These are phyloP conservation scores for Hordeum pubiflorum DNA, from an alignment of 202 grass and related monocot genomes.

Conservation along the genomic window DNA sequence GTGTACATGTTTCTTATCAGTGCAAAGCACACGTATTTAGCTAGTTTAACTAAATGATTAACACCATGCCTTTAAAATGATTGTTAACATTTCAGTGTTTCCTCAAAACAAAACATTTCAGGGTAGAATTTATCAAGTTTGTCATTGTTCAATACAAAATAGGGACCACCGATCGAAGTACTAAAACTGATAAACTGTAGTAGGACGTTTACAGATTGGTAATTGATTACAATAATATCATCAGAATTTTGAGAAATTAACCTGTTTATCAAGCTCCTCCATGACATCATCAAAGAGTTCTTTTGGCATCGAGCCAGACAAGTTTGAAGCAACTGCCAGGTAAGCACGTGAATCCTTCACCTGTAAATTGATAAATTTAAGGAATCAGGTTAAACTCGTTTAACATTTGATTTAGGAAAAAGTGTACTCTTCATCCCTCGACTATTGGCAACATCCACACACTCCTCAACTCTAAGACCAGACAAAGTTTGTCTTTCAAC, in stretches of 20 bases:
- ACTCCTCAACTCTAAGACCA: neutral
- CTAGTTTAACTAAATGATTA: neutral
- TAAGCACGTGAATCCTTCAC: slow-evolving; percentile 70
- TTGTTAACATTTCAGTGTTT: neutral
- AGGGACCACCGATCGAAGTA: neutral
- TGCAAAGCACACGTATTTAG: neutral
- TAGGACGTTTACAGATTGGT: neutral
- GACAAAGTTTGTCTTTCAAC: neutral
- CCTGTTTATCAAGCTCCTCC: slow-evolving; percentile 91
- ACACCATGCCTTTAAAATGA: neutral
- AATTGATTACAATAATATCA: slow-evolving; percentile 14
- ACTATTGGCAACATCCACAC: neutral
- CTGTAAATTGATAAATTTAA: slow-evolving; percentile 35
- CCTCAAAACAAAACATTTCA: neutral
- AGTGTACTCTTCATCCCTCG: neutral
- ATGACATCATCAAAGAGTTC: slow-evolving; percentile 83
- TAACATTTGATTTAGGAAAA: neutral
- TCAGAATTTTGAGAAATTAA: slow-evolving; percentile 32
- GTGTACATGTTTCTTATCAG: neutral
- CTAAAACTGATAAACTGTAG: slow-evolving; percentile 18
- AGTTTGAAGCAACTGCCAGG: slow-evolving; percentile 66
- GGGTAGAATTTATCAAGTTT: neutral
- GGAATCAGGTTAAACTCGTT: neutral
- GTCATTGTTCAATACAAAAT: neutral
- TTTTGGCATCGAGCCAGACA: slow-evolving; percentile 72